Conservation (phyloP, 495 filamentous ascomycete species). For the Evansstolkia leycettana region DNA sequence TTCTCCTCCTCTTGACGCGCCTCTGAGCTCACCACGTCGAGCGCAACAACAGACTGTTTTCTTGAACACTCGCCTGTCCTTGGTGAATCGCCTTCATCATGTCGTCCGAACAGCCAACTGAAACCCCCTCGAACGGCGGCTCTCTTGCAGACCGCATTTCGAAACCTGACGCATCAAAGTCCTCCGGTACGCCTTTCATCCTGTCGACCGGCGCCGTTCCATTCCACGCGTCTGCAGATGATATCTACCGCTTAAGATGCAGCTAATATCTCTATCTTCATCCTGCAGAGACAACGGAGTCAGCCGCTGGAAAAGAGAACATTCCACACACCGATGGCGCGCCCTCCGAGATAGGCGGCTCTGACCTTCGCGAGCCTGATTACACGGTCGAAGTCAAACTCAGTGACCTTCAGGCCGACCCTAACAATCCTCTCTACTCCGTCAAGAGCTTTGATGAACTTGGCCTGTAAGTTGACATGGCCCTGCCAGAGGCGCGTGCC, state of each 20-base stretch:
- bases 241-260: neutral
- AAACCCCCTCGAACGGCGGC: constrained; percentile 13
- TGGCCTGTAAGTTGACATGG: constrained; percentile 57
- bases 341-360: constrained; percentile 24
- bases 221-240: neutral
- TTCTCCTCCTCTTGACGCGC: too few relatives aligned
- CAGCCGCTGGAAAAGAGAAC: constrained; percentile 10
- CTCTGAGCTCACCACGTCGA: neutral
- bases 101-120: constrained; percentile 20
- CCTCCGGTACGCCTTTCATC: constrained; percentile 5
- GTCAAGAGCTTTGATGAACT: constrained; percentile 76
- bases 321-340: constrained; percentile 45
- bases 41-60: too few relatives aligned
- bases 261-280: constrained; percentile 6
- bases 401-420: constrained; percentile 75
- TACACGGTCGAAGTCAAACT: constrained; percentile 86
- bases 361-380: constrained; percentile 55
- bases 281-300: constrained; percentile 6
- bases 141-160: constrained; percentile 55
- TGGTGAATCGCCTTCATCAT: constrained; percentile 7
- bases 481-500: neutral
- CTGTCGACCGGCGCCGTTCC: neutral
- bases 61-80: too few relatives aligned
- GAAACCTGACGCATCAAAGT: constrained; percentile 22
- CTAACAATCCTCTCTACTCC: constrained; percentile 78